Base-by-base conservation (phyloP, 2,329 filamentous ascomycete genomes). In the Aureobasidium sp. region DNA sequence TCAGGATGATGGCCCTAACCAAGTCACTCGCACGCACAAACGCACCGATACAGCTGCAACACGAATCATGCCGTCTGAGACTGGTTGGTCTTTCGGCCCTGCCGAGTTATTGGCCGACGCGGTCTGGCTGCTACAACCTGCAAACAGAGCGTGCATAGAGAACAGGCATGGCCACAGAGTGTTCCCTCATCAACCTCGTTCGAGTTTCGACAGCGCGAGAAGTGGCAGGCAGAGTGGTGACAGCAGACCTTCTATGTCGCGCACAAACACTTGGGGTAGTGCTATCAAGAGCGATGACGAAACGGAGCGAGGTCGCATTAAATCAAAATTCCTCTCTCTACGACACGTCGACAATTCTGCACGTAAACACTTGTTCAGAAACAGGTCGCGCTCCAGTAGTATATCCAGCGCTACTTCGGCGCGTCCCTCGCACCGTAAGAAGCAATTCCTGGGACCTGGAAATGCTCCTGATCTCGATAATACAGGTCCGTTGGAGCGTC, bases 21-120 rank as follows among this genome's bases (percentile, higher is more conserved):
- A 46, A n/a, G 7, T 39, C 17, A 55, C 50, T 32, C 60, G 50
- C 17, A 65, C 66, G 17, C 73, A 75, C 62, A 67, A 67, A 5
- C 66, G 71, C 74, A 77, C 64, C 46, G 76, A 76, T 20, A 76
- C 76, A 13, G 75, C 73, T 51, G 74, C 70, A 36, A 77, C 79
- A 13, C 91, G 91, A 64, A 78, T 84, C 3, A 85, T 86, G 62
- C 84, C 91, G 53, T 87, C 89, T 0, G 84, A 90, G 63, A 85
- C 91, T 27, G 91, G 96, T 70, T 97, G 94, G 94, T 82, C 84
- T 42, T 84, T 92, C 20, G 84, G 88, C 48, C 90, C 93, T 0
- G 87, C 89, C 62, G 92, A 97, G 71, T 82, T 97, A 73, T 78
- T 97, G 51, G 92, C 92, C 5, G 94, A 99, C 76, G 82, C 88